These are phyloP conservation scores for Apiospora phragmitis DNA, from an alignment of 2,329 filamentous ascomycete genomes.

Conservation along the genomic window DNA sequence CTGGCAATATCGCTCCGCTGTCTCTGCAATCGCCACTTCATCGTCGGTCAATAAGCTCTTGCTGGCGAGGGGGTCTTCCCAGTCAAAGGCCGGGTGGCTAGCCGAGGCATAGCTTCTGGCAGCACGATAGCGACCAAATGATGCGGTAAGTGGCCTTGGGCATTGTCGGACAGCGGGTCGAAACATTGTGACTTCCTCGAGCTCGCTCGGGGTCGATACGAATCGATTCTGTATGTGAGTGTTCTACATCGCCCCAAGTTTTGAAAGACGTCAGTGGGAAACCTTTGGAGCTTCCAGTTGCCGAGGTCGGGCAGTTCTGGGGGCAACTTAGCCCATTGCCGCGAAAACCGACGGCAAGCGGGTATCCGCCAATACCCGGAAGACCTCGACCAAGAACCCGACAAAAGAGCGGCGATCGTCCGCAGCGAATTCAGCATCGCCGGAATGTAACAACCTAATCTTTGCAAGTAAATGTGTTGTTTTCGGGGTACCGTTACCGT, in stretches of 20 bases:
- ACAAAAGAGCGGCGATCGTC: background rate
- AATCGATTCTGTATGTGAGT: background rate
- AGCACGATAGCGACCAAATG: background rate
- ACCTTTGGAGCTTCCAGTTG: background rate
- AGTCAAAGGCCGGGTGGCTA: slow-evolving; percentile 65
- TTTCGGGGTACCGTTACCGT: background rate
- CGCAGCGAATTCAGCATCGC: background rate
- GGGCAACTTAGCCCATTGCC: background rate
- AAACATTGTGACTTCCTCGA: background rate
- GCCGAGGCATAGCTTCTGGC: slow-evolving; percentile 30
- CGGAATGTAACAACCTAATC: background rate
- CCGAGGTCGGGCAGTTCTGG: slow-evolving; percentile 1
- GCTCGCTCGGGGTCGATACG: background rate
- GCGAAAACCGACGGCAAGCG: background rate
- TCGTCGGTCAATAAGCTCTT: slow-evolving; percentile 83
- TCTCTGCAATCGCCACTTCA: slow-evolving; percentile 85
- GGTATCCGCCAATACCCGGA: background rate
- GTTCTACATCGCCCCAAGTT: background rate
- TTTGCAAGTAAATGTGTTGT: background rate
- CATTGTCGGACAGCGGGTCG: slow-evolving; percentile 6
- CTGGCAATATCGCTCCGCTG: slow-evolving; percentile 91
- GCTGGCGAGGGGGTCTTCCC: slow-evolving; percentile 83
- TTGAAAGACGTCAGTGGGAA: background rate
- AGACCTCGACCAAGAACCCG: background rate
- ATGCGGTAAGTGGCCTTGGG: background rate